These are phyloP conservation scores for Histomonas meleagridis DNA, from an alignment of 208 protist genomes.

Conservation along the genomic window DNA sequence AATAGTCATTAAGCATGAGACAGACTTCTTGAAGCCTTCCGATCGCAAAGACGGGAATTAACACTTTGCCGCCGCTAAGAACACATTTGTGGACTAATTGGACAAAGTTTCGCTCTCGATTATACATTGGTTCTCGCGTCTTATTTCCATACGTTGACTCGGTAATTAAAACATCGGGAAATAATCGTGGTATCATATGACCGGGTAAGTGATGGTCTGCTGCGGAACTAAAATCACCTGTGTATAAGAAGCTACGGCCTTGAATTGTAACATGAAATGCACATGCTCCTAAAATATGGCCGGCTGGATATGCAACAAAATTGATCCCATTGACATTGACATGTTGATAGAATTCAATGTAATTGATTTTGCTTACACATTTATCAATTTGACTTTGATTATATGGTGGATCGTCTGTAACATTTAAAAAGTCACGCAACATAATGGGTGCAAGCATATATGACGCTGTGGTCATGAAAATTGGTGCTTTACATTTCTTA, in stretches of 20 bases:
- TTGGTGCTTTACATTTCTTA: background rate
- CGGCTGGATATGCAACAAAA: background rate
- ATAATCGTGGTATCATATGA: constrained; percentile 10
- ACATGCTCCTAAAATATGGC: background rate
- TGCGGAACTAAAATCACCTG: background rate
- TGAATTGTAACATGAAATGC: background rate
- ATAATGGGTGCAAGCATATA: background rate
- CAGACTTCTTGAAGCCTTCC: constrained; percentile 70
- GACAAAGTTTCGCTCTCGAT: constrained; percentile 68
- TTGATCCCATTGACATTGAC: background rate
- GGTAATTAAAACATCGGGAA: constrained; percentile 71
- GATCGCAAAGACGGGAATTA: constrained; percentile 73
- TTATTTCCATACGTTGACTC: constrained; percentile 73
- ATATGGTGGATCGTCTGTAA: constrained; percentile 3
- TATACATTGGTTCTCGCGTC: constrained; percentile 70
- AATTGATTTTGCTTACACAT: background rate
- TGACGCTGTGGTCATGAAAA: background rate
- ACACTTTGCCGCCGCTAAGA: constrained; percentile 56
- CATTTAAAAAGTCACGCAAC: constrained; percentile 1
- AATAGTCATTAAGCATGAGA: constrained; percentile 71
- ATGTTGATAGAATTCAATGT: background rate
- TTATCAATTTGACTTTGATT: background rate
- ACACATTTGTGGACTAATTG: constrained; percentile 63
- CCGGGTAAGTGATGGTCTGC: constrained; percentile 24
- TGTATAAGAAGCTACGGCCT: background rate